Percentiles rank a stretch among this genome's conserved stretches.
Conservation (phyloP, 2,329 filamentous ascomycete genomes). For the Cyphellophora attinorum region DNA sequence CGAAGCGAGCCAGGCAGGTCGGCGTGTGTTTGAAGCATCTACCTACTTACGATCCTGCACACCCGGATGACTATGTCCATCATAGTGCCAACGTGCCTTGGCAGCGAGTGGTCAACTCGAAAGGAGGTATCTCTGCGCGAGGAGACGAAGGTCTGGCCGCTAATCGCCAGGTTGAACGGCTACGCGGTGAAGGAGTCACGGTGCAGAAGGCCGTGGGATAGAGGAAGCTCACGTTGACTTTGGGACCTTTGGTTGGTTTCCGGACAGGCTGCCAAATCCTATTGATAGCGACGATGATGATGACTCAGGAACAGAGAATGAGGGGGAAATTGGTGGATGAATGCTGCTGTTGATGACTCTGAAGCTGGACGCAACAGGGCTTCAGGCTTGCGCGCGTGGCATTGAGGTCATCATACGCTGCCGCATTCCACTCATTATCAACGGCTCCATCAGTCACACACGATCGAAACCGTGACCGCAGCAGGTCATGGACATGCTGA, state of each 20-base stretch:
- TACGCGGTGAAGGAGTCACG: constrained; percentile 32
- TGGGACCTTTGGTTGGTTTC: constrained; percentile 38
- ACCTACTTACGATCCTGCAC: constrained; percentile 39
- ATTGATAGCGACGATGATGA: constrained; percentile 17
- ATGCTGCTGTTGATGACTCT: neutral
- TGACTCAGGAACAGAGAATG: neutral
- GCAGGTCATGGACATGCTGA: no score
- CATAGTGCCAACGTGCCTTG: constrained; percentile 77
- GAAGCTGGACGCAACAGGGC: neutral
- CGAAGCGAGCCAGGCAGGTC: constrained; percentile 70
- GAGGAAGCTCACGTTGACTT: constrained; percentile 36
- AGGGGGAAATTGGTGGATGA: neutral
- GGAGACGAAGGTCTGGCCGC: constrained; percentile 29
- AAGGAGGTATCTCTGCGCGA: constrained; percentile 71
- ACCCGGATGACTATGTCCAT: constrained; percentile 43
- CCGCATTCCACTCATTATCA: no score
- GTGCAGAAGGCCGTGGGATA: constrained; percentile 30
- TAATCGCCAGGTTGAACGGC: constrained; percentile 30
- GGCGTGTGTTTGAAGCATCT: constrained; percentile 86
- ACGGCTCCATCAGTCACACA: no score
- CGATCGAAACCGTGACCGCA: no score
- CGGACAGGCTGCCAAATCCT: constrained; percentile 39
- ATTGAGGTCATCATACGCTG: no score
- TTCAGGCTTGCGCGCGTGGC: no score
- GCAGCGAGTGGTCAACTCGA: constrained; percentile 86